Evolutionary conservation across 1,284 basidiomycete species (phyloP), one percentile per base, ranked within the genome.

Genomic region (Mycena sp.): DNA sequence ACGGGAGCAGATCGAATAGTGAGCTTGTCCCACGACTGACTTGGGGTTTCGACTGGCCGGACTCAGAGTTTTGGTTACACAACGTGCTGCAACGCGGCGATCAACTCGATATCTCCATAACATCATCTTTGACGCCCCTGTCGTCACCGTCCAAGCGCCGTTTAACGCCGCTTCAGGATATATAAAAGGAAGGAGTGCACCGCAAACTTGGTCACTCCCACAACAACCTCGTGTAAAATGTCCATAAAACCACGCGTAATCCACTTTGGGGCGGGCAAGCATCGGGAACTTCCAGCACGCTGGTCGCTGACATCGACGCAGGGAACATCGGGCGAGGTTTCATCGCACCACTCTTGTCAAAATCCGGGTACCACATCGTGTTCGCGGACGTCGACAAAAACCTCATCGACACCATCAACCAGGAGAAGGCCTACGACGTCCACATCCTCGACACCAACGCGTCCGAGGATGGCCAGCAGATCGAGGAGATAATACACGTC

Each of bases 311-410:
- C 63, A 77, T 78, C 53, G 75, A 74, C 17, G 76, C 79, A 32
- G 80, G 80, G 2, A 81, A 80, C 70, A 80, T 81, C 51, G 80
- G 80, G 4, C 75, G 79, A 14, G 80, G 80, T 9, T 80, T 81
- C 69, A 80, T 81, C 48, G 79, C 76, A 1, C 78, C 80, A 16
- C 72, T 80, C 5, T 77, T 81, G 32, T 70, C 71, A 19, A 67
- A 77, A 32, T 78, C 79, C 1, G 77, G 78, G 35, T 80, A 78
- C 66, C 77, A 78, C 64, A 78, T 81, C 64, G 67, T 70, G 25
- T 74, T 74, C 58, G 64, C 69, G 25, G 73, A 74, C 49, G 69
- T 74, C 14, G 64, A 71, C 45, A 65, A 71, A 29, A 45, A 51
- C 6, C 65, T 73, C 48, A 70, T 74, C 49, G 54, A 73, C 46